Percentiles rank a stretch among this genome's conserved stretches.
These are phyloP conservation scores for Terana coerulea DNA, from an alignment of 768 basidiomycete genomes.

Conservation along the genomic window DNA sequence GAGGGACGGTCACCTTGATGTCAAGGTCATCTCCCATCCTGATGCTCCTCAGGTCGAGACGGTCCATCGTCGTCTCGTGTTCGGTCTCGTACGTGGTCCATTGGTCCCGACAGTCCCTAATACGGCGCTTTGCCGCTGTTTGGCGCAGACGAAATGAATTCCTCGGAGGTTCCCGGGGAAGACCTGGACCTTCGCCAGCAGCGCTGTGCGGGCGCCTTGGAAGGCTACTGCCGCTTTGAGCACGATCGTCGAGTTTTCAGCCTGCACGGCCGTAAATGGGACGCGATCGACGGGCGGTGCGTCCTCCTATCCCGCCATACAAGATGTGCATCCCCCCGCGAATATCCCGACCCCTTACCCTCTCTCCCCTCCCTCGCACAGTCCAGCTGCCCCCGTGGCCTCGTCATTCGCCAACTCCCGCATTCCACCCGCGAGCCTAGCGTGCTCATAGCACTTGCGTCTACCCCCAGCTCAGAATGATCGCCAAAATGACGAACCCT, in stretches of 20 bases:
- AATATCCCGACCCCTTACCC: background rate
- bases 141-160: background rate
- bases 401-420: conserved; percentile 12
- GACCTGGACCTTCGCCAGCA: conserved; percentile 6
- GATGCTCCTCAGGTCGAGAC: conserved; percentile 2
- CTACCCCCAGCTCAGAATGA: conserved; percentile 15
- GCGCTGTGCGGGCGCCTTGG: background rate
- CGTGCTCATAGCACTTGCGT: conserved; percentile 9
- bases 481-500: conserved; percentile 18
- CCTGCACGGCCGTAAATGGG: conserved; percentile 12
- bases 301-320: conserved; percentile 13
- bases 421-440: conserved; percentile 8
- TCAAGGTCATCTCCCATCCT: background rate
- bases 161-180: conserved; percentile 7
- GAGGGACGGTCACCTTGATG: background rate
- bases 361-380: background rate
- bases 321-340: conserved; percentile 7
- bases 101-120: background rate
- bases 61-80: background rate
- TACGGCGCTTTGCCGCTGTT: background rate
- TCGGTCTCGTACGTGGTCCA: conserved; percentile 8
- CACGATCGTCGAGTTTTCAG: conserved; percentile 8
- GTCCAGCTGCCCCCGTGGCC: conserved; percentile 15
- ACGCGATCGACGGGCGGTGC: conserved; percentile 9
- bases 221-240: conserved; percentile 9